Base-by-base conservation (phyloP, 192 early-diverging fungal genomes). In the Coemansia sp. region DNA sequence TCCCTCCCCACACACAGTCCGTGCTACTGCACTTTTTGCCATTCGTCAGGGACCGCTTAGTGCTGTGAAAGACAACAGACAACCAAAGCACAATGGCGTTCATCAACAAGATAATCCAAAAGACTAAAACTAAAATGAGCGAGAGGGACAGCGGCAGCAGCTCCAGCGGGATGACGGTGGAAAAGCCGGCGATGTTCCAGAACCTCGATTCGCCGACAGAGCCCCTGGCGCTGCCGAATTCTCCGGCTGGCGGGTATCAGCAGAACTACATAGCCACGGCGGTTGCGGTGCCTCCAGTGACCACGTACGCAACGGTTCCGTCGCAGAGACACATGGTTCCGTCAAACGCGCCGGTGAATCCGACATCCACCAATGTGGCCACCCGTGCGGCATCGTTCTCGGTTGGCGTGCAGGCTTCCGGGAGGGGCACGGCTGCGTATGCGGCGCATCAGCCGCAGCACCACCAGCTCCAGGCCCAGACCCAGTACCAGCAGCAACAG, bases 41-140 rank as follows among this genome's bases (percentile, higher is more conserved):
- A 32, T 32, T 32, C 32, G 32, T 65, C 15, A 52, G 45, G 5
- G 6, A 44, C 49, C 40, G 6, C 37, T 23, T 16, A 26, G 18
- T 6, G 43, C 45, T 52, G 63, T n/a, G 4, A 13, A 61, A 9
- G 44, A 7, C 44, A 47, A 21, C 43, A n/a, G 9, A 32, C 15
- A 57, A 48, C 12, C 43, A 32, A 32, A 32, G 32, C 32, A 48
- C 15, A 6, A 85, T 85, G 84, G 78, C 84, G 53, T 85, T 85
- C 67, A 81, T 85, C 61, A 85, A 85, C 71, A 81, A 81, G 67
- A 85, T 85, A 58, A 48, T 85, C 45, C 79, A 85, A 67, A 85
- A 85, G 72, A 85, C 84, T 57, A 84, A 84, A 72, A 67, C 67
- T 64, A 84, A 79, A 65, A 84, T 84, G 67, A 60, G 73, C 40